Evolutionary conservation across 495 filamentous ascomycete species (phyloP), one percentile per base, ranked within the genome.

Genomic region (Aspergillus hancockii): DNA sequence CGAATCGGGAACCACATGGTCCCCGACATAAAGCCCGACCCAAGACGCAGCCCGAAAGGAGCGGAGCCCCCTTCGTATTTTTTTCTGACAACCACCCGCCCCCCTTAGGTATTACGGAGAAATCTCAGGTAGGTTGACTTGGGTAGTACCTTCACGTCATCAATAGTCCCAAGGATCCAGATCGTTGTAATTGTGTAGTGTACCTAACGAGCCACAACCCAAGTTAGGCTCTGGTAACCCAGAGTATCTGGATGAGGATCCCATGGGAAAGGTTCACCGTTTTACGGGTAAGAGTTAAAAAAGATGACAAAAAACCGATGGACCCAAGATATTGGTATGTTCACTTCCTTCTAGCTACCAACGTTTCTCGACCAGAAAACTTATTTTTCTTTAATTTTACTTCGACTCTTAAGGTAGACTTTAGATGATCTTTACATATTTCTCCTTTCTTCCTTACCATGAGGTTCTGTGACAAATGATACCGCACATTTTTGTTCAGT

Each of bases 1-100:
- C 46, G 40, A 59, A 65, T 62, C 63, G 63, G 63, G 63, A 62
- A 66, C 57, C 63, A 66, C 49, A 57, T 61, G 60, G 64, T 63
- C 61, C 64, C 64, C 64, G 60, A 61, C 45, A 54, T 63, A 43
- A 64, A 63, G 43, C 61, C 61, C 59, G 59, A 62, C 22, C 49
- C 53, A 57, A 46, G 62, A 60, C 34, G 61, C 55, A 59, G 55
- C 32, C 61, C 61, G 61, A 67, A n/a, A 61, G 45, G 54, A 46
- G 19, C 32, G 40, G 28, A 47, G n/a, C 41, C 43, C 41, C 43
- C 9, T 41, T 49, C 21, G 12, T 57, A 36, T 51, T 25, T 57
- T 41, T 47, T 28, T 9, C 21, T 47, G 43, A 47, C 19, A 47
- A 47, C n/a, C n/a, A 22, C 16, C 41, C 43, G 16, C 43, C 21